A percentile compares a stretch with the other conserved stretches of the same genome.
phyloP scores from a whole-genome alignment of 352 stramenopile species.

The Globisporangium ultimum region DNA sequence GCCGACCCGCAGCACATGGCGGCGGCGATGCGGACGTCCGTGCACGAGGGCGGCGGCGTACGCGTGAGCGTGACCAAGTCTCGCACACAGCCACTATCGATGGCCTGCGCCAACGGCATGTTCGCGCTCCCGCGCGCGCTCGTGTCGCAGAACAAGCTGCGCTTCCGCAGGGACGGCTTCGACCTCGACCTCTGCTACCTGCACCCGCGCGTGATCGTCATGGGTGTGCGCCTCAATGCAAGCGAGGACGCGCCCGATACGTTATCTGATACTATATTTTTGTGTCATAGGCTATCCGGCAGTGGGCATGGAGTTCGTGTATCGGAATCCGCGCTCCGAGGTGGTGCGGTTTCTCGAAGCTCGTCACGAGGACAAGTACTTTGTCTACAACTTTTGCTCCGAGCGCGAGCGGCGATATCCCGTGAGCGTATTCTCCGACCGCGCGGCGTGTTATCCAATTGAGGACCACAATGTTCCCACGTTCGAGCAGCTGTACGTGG shows the following conservation, averaged over 20 bases:
- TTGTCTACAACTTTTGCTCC: conserved; percentile 79
- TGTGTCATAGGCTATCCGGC: conserved; percentile 45
- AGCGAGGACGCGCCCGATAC: not conserved
- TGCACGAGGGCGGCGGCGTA: not conserved
- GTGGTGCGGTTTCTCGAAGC: conserved; percentile 53
- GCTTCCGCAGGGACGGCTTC: conserved; percentile 54
- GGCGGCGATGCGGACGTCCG: not conserved
- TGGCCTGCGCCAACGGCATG: conserved; percentile 26
- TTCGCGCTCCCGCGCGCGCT: conserved; percentile 53
- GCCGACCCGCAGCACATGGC: no score
- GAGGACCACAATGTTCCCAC: conserved; percentile 76
- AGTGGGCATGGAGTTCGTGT: conserved; percentile 49
- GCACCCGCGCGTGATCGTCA: conserved; percentile 72
- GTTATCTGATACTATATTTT: not conserved
- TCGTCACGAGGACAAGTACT: conserved; percentile 49
- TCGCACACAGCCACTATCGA: conserved; percentile 11
- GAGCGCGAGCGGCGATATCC: conserved; percentile 54
- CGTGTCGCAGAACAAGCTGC: conserved; percentile 78
- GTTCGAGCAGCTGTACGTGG: conserved; percentile 55
- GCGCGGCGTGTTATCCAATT: conserved; percentile 52
- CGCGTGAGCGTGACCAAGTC: not conserved
- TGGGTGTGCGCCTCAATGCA: conserved; percentile 33
- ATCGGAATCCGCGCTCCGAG: conserved; percentile 57
- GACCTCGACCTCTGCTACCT: conserved; percentile 74
- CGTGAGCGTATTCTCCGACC: conserved; percentile 38